Evolutionary conservation across 768 basidiomycete genomes (phyloP), one percentile per base, ranked within the genome.

Genomic region (Mycena venus): DNA sequence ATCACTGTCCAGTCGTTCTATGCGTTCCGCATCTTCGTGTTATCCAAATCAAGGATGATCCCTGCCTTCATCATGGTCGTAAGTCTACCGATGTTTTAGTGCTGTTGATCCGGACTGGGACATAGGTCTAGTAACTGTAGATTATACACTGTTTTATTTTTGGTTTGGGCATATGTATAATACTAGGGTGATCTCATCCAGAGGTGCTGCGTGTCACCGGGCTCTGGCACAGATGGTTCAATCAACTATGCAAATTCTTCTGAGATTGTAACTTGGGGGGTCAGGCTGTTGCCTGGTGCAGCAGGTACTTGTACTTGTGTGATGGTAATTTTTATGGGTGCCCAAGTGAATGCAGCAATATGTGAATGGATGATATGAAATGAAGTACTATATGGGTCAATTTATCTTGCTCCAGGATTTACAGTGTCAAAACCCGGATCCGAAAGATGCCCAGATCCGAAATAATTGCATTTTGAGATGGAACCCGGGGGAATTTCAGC

Each of bases 161-260:
- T 34, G 32, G 47, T 51, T 64, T 65, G 34, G 64, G 49, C 53
- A 65, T 36, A 65, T 65, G 32, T 65, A 65, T 47, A 63, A 58
- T 58, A 58, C 32, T 19, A 34, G 56, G 29, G 56, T 58, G 56
- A 32, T 32, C 34, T 58, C 56, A 58, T 58, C 56, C 56, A 58
- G 56, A 56, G 53, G 29, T 29, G 53, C 53, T 56, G 53, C 53
- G 31, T 12, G 53, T 56, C 53, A 56, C 53, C 29, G 31, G 53
- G 53, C 53, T 56, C 53, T 56, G 53, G 53, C 12, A 17, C n/a
- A 56, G 53, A 56, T 55, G 53, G 53, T 27, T 55, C 27, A 31
- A 27, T 55, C 53, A 55, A 55, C 27, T 55, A 27, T 12, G 53
- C 29, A 55, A 31, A 55, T 31, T 55, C 6, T 55, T 55, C 31